phyloP scores from a whole-genome alignment of 2,329 filamentous ascomycete genomes.

The Microsporum audouinii region DNA sequence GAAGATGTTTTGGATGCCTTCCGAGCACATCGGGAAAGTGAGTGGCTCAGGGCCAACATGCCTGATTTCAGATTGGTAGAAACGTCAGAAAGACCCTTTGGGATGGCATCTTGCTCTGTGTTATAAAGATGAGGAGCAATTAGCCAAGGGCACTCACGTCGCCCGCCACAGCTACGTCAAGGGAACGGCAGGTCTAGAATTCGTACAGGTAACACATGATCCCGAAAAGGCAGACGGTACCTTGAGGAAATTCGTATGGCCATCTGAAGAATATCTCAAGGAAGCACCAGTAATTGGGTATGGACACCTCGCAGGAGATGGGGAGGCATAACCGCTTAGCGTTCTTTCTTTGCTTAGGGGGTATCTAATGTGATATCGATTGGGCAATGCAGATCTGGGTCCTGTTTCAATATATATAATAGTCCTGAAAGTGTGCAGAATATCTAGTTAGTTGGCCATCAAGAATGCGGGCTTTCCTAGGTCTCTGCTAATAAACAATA shows the following conservation, averaged over 20 bases:
- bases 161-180: slow-evolving; percentile 14
- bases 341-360: no score
- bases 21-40: no score
- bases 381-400: no score
- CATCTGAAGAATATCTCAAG: neutral
- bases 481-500: no score
- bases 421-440: no score
- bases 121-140: slow-evolving; percentile 16
- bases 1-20: no score
- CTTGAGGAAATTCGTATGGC: neutral
- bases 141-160: slow-evolving; percentile 15
- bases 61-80: neutral
- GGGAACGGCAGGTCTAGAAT: neutral
- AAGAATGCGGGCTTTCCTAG: no score
- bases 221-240: neutral
- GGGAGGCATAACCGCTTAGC: no score
- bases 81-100: slow-evolving; percentile 15
- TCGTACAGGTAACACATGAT: neutral
- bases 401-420: no score
- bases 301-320: neutral
- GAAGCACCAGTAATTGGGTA: neutral
- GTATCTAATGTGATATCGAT: no score
- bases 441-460: no score
- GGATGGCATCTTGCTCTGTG: slow-evolving; percentile 15
- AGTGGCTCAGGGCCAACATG: no score